Conservation (phyloP, 371 early-diverging fungal species). For the Rhizopus sp. region DNA sequence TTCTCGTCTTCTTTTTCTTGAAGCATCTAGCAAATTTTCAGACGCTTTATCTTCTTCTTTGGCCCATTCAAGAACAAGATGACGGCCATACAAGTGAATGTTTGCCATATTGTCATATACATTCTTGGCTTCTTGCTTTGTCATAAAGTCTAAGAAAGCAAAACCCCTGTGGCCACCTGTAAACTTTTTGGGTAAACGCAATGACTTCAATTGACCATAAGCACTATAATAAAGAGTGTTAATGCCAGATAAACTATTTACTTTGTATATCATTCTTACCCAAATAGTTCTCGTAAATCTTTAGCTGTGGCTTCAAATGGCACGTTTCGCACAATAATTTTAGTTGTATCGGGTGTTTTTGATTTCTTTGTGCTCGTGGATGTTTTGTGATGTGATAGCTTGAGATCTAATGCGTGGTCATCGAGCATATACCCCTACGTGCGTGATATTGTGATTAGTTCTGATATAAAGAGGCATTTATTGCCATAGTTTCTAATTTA, state of each 20-base stretch:
- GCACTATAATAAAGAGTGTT: slow-evolving; percentile 49
- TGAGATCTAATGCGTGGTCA: slow-evolving; percentile 83
- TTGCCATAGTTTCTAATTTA: neutral
- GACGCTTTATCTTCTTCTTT: slow-evolving; percentile 67
- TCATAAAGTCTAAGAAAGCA: slow-evolving; percentile 96
- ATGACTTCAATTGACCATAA: slow-evolving; percentile 92
- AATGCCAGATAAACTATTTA: neutral
- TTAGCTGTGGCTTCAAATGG: slow-evolving; percentile 98
- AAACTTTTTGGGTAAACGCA: slow-evolving; percentile 95
- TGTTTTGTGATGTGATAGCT: slow-evolving; percentile 76
- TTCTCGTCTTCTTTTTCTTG: slow-evolving; percentile 4
- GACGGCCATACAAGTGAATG: slow-evolving; percentile 99
- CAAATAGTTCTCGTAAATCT: slow-evolving; percentile 92
- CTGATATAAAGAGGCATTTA: neutral
- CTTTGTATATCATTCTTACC: slow-evolving; percentile 39
- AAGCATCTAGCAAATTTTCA: neutral
- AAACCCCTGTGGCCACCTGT: slow-evolving; percentile 97
- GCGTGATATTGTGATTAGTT: neutral
- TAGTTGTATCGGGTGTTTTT: slow-evolving; percentile 60
- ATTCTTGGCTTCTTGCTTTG: slow-evolving; percentile 90
- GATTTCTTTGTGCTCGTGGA: slow-evolving; percentile 33
- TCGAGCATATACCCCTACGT: slow-evolving; percentile 74
- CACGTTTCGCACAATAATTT: slow-evolving; percentile 96
- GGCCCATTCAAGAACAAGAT: slow-evolving; percentile 97
- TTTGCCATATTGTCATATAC: slow-evolving; percentile 87